phyloP scores from a whole-genome alignment of 371 early-diverging fungal genomes.

The Lichtheimia ornata region DNA sequence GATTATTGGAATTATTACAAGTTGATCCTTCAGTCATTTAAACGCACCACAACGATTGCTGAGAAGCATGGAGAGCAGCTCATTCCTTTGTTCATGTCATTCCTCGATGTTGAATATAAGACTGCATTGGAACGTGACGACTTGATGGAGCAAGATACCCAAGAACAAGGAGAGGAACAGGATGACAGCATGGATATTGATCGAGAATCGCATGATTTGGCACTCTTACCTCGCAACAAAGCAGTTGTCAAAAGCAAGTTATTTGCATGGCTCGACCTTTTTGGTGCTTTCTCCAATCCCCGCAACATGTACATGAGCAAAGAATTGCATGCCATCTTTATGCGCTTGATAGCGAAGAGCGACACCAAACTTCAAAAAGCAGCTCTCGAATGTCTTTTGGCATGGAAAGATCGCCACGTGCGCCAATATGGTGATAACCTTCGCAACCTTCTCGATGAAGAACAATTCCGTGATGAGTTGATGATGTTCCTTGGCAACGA shows the following conservation, averaged over 20 bases:
- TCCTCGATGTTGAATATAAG: slow-evolving; percentile 62
- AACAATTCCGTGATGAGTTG: slow-evolving; percentile 87
- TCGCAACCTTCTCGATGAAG: slow-evolving; percentile 77
- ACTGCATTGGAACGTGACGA: slow-evolving; percentile 49
- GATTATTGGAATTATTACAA: slow-evolving; percentile 80
- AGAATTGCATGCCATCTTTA: slow-evolving; percentile 62
- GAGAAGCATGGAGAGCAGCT: slow-evolving; percentile 73
- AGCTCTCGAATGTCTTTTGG: slow-evolving; percentile 81
- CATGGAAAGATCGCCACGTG: slow-evolving; percentile 75
- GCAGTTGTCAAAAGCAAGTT: slow-evolving; percentile 53
- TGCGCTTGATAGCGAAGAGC: slow-evolving; percentile 78
- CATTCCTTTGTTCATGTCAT: slow-evolving; percentile 76
- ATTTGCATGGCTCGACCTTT: slow-evolving; percentile 68
- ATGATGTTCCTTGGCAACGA: slow-evolving; percentile 69
- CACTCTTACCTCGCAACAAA: slow-evolving; percentile 43
- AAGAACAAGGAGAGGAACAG: slow-evolving; percentile 14
- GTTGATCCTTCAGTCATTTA: slow-evolving; percentile 67
- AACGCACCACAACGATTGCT: slow-evolving; percentile 65
- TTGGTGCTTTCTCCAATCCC: slow-evolving; percentile 77
- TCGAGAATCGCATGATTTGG: slow-evolving; percentile 33
- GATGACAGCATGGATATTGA: slow-evolving; percentile 25
- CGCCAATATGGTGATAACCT: slow-evolving; percentile 76
- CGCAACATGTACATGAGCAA: slow-evolving; percentile 47
- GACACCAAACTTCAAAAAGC: slow-evolving; percentile 77
- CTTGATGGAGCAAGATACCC: slow-evolving; percentile 28